Evolutionary conservation across 2,329 filamentous ascomycete species (phyloP).

Genomic region (Epicoccum sorghinum): DNA sequence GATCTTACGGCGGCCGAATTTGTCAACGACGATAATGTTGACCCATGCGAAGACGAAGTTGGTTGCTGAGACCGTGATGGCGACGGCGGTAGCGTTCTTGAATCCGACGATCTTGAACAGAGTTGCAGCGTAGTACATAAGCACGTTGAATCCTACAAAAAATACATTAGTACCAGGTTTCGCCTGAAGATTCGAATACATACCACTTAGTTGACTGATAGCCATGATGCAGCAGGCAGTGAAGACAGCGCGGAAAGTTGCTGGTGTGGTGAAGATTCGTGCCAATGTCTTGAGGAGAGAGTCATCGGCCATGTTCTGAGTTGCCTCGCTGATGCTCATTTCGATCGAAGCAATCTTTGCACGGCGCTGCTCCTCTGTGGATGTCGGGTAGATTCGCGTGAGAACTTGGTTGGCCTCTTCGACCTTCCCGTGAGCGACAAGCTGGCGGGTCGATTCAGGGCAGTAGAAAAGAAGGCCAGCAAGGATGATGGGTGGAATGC

Average conservation of each 20-base stretch:
- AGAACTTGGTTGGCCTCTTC: constrained; percentile 43
- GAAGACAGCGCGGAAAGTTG: constrained; percentile 44
- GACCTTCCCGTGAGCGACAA: constrained; percentile 42
- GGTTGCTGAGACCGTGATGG: constrained; percentile 77
- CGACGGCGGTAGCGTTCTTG: constrained; percentile 76
- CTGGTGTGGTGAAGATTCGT: constrained; percentile 42
- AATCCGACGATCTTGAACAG: constrained; percentile 70
- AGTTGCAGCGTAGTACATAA: constrained; percentile 74
- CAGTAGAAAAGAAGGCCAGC: constrained; percentile 43
- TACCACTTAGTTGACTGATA: constrained; percentile 41
- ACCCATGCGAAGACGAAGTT: constrained; percentile 82
- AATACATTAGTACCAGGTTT: too few species aligned
- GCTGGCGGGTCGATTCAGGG: constrained; percentile 45
- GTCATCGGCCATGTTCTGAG: constrained; percentile 37
- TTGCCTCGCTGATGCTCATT: constrained; percentile 42
- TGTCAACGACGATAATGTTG: constrained; percentile 78
- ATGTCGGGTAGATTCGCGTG: constrained; percentile 41
- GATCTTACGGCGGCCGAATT: constrained; percentile 76
- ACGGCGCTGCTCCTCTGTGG: constrained; percentile 32
- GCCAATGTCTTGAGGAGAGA: constrained; percentile 40
- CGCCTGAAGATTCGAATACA: too few species aligned
- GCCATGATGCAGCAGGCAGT: constrained; percentile 47
- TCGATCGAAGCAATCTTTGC: constrained; percentile 38
- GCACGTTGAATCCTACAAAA: constrained; percentile 63
- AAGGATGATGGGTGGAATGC: constrained; percentile 44